phyloP scores from a whole-genome alignment of 345 rosid genomes.

The Hevea brasiliensis region DNA sequence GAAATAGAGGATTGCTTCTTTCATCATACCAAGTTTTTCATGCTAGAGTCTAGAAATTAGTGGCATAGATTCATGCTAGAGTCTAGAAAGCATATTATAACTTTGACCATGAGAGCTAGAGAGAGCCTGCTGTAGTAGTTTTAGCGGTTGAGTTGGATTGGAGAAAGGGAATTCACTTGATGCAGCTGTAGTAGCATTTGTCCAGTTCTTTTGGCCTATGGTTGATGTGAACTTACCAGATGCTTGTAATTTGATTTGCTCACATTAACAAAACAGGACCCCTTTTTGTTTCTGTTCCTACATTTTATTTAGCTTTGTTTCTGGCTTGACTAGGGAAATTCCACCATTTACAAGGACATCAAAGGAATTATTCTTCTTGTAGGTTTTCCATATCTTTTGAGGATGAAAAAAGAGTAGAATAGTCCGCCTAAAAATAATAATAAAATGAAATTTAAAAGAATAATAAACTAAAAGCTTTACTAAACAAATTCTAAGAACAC shows the following conservation, averaged over 20 bases:
- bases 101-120: constrained; percentile 6
- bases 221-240: background rate
- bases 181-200: background rate
- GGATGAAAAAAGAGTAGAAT: too few relatives aligned
- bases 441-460: too few relatives aligned
- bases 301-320: too few relatives aligned
- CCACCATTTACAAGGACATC: too few relatives aligned
- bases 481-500: too few relatives aligned
- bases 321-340: too few relatives aligned
- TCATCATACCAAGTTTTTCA: background rate
- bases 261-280: background rate
- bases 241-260: background rate
- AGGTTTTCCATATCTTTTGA: too few relatives aligned
- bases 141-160: background rate
- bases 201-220: background rate
- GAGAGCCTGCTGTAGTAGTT: constrained; percentile 1
- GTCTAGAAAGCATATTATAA: constrained; percentile 1
- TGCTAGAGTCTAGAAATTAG: constrained; percentile 2
- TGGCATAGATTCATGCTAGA: too few relatives aligned
- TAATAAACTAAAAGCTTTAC: too few relatives aligned
- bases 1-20: too few relatives aligned
- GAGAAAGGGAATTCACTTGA: background rate
- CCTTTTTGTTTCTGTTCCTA: background rate
- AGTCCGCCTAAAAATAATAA: too few relatives aligned
- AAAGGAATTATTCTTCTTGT: too few relatives aligned